Evolutionary conservation across 768 basidiomycete genomes (phyloP).

Genomic region (Suillus bovinus): DNA sequence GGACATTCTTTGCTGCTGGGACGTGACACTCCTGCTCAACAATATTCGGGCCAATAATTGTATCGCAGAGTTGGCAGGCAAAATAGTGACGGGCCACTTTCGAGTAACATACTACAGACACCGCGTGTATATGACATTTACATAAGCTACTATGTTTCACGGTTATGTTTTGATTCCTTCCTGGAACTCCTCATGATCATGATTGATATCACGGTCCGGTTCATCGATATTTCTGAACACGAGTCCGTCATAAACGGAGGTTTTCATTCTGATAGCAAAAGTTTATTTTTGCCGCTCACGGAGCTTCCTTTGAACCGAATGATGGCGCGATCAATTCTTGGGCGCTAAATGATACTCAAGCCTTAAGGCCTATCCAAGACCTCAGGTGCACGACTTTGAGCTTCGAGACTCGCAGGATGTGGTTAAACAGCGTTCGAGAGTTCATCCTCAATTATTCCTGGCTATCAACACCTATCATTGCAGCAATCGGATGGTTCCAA

Average conservation of each 20-base stretch:
- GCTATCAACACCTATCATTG: slow-evolving; percentile 7
- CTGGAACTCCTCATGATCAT: too few relatives aligned
- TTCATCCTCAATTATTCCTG: slow-evolving; percentile 7
- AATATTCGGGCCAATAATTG: slow-evolving; percentile 10
- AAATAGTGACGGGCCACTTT: slow-evolving; percentile 20
- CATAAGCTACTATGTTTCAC: too few relatives aligned
- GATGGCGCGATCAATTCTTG: background rate
- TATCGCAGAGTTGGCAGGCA: slow-evolving; percentile 13
- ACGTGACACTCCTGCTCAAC: slow-evolving; percentile 20
- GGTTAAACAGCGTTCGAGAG: slow-evolving; percentile 2
- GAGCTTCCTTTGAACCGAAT: background rate
- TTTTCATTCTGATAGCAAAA: too few relatives aligned
- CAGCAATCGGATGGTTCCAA: slow-evolving; percentile 1
- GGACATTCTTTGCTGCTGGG: slow-evolving; percentile 22
- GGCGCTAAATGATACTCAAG: background rate
- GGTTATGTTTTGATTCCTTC: too few relatives aligned
- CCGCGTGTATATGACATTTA: too few relatives aligned
- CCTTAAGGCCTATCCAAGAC: background rate
- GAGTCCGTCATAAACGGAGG: too few relatives aligned
- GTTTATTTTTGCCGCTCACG: background rate
- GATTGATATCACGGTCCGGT: too few relatives aligned
- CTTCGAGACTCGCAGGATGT: background rate
- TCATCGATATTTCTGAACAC: too few relatives aligned
- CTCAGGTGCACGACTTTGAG: background rate
- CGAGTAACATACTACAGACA: too few relatives aligned